Evolutionary conservation across 2,329 filamentous ascomycete genomes (phyloP).

Genomic region (Chaetomium sp.): DNA sequence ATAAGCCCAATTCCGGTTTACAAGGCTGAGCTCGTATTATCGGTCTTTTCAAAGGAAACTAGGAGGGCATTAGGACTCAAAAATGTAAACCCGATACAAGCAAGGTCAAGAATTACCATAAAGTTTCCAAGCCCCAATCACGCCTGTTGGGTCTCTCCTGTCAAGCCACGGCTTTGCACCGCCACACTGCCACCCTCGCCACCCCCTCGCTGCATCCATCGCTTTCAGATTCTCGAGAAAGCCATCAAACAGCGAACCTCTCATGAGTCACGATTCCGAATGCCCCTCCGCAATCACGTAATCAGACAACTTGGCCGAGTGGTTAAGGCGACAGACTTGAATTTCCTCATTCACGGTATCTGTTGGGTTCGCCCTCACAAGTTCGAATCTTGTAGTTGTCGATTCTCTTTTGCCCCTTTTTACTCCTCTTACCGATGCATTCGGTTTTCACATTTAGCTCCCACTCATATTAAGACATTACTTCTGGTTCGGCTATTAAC

Average conservation of each 20-base stretch:
- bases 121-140: neutral
- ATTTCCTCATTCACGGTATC: conserved; percentile 27
- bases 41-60: neutral
- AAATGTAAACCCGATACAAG: neutral
- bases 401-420: conserved; percentile 21
- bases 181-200: conserved; percentile 6
- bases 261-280: conserved; percentile 4
- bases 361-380: conserved; percentile 34
- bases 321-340: conserved; percentile 33
- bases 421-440: neutral
- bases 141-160: neutral
- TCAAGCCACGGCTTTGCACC: conserved; percentile 3
- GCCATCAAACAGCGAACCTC: neutral
- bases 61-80: neutral
- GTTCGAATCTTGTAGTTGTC: conserved; percentile 33
- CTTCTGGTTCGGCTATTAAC: neutral
- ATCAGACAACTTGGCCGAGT: conserved; percentile 31
- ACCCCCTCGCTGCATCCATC: neutral
- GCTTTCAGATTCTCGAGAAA: neutral
- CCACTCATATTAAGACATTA: neutral
- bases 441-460: neutral
- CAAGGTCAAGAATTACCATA: neutral
- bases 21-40: neutral
- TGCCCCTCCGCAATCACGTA: conserved; percentile 12
- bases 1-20: neutral